These are phyloP conservation scores for Gnomoniopsis sp. DNA, from an alignment of 2,329 filamentous ascomycete genomes.

Conservation along the genomic window DNA sequence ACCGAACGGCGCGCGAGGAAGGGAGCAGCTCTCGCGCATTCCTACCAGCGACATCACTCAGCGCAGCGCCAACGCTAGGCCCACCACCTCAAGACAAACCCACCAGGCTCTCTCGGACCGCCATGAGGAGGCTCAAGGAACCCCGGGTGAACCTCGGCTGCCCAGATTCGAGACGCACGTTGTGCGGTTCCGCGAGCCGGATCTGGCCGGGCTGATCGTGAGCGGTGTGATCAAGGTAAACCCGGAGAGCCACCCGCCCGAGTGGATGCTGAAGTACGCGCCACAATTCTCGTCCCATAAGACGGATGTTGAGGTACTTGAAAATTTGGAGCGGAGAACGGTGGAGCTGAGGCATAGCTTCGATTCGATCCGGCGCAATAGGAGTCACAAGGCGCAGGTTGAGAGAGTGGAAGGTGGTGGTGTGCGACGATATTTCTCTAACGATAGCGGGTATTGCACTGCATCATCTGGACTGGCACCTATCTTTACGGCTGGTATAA, in stretches of 20 bases:
- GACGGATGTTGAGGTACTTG: background rate
- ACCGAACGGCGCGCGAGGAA: background rate
- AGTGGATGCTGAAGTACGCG: background rate
- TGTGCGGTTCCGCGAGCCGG: constrained; percentile 5
- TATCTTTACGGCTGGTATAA: background rate
- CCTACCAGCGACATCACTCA: background rate
- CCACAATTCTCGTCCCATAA: background rate
- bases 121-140: background rate
- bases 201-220: background rate
- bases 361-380: background rate
- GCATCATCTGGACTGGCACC: background rate
- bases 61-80: too few species aligned
- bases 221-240: background rate
- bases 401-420: background rate
- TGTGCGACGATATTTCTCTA: background rate
- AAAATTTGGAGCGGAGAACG: background rate
- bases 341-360: background rate
- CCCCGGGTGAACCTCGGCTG: background rate
- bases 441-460: constrained; percentile 14
- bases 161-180: background rate
- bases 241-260: background rate
- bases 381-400: background rate
- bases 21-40: background rate
- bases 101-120: background rate
- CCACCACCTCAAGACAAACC: background rate